Conservation (phyloP, 371 early-diverging fungal genomes). For the Dichotomocladium elegans region DNA sequence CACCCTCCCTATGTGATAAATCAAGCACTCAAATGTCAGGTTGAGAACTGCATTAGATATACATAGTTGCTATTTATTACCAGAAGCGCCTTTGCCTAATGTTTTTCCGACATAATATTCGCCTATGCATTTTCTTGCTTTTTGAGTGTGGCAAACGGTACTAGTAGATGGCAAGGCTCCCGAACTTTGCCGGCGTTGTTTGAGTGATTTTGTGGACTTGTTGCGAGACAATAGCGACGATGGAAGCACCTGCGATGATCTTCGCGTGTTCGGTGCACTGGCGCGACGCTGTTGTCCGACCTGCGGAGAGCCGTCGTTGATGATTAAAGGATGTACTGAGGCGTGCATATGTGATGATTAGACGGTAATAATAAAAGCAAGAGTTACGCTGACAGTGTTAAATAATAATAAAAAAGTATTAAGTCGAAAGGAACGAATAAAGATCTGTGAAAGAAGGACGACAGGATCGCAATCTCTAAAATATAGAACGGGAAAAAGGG, state of each 20-base stretch:
- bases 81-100: conserved; percentile 50
- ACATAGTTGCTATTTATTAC: conserved; percentile 18
- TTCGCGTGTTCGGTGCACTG: conserved; percentile 21
- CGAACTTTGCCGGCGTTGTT: conserved; percentile 41
- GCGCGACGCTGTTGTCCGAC: conserved; percentile 11
- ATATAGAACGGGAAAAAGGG: conserved; percentile 1
- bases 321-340: conserved; percentile 5
- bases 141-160: conserved; percentile 35
- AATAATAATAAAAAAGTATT: conserved; percentile 8
- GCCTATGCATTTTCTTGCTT: conserved; percentile 43
- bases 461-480: not conserved
- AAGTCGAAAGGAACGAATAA: conserved; percentile 10
- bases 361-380: not conserved
- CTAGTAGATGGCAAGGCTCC: conserved; percentile 39
- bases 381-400: not conserved
- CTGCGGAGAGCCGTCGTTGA: conserved; percentile 8
- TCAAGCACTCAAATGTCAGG: not conserved
- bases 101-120: conserved; percentile 50
- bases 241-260: conserved; percentile 26
- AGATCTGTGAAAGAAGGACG: not conserved
- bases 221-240: conserved; percentile 15
- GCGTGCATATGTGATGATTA: conserved; percentile 3
- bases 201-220: conserved; percentile 23
- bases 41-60: no score
- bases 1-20: conserved; percentile 32